phyloP scores from a whole-genome alignment of 345 rosid species.

The Trapa incisa region DNA sequence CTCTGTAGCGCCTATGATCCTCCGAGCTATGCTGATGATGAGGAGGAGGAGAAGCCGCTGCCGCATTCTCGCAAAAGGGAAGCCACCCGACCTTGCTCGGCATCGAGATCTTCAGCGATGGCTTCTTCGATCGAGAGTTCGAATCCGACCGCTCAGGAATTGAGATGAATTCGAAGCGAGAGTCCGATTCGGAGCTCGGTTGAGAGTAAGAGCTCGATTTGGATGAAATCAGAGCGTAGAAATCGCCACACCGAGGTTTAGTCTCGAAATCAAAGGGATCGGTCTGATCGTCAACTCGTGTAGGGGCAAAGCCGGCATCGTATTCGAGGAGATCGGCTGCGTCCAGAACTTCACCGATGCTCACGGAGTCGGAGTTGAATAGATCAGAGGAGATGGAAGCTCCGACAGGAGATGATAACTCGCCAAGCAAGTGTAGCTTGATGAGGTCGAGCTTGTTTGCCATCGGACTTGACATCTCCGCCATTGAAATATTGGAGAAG shows the following conservation, averaged over 20 bases:
- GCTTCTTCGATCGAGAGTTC: constrained; percentile 16
- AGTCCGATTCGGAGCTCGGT: constrained; percentile 2
- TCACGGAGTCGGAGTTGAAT: not conserved
- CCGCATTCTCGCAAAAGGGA: constrained; percentile 15
- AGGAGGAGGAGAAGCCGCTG: not conserved
- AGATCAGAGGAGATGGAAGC: not conserved
- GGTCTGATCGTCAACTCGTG: not conserved
- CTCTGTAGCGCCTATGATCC: constrained; percentile 55
- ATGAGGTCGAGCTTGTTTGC: too few species aligned
- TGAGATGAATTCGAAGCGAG: constrained; percentile 19
- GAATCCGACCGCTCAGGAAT: constrained; percentile 20
- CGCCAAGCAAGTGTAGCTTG: too few species aligned
- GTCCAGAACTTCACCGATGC: not conserved
- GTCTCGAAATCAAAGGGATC: not conserved
- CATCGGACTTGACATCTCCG: too few species aligned
- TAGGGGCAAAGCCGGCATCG: not conserved
- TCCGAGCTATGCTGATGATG: not conserved
- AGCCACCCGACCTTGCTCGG: constrained; percentile 44
- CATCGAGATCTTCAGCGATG: constrained; percentile 34
- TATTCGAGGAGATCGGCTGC: constrained; percentile 14
- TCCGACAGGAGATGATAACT: too few species aligned
- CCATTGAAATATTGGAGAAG: too few species aligned
- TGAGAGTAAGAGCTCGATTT: constrained; percentile 6
- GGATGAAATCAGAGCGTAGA: not conserved
- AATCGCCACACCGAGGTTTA: not conserved